These are phyloP conservation scores for Termitomyces sp. DNA, from an alignment of 768 basidiomycete species.

Conservation along the genomic window DNA sequence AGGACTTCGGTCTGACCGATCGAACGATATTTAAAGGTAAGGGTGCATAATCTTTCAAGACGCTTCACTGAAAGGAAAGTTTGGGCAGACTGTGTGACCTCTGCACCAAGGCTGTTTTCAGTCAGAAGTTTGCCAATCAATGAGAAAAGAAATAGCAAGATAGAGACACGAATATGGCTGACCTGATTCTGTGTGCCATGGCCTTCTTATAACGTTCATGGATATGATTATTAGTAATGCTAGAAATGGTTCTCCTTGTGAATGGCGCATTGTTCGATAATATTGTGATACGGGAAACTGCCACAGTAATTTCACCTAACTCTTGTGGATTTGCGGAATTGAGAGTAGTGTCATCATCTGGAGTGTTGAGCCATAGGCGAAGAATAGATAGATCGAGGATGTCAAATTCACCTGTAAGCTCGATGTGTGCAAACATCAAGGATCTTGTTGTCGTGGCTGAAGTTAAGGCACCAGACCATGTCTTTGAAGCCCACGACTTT, in stretches of 20 bases:
- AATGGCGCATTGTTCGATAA: background rate
- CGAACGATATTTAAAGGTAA: slow-evolving; percentile 14
- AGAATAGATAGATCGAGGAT: background rate
- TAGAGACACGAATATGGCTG: background rate
- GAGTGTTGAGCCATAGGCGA: background rate
- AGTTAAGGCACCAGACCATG: background rate
- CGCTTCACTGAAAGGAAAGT: background rate
- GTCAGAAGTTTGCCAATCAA: background rate
- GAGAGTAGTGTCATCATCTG: slow-evolving; percentile 7
- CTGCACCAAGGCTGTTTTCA: background rate
- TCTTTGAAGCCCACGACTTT: background rate
- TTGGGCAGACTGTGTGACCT: background rate
- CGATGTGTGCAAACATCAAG: slow-evolving; percentile 1
- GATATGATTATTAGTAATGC: background rate
- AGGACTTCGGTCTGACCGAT: slow-evolving; percentile 12
- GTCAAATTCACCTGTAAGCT: slow-evolving; percentile 5
- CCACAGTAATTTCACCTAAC: background rate
- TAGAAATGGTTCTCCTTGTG: background rate
- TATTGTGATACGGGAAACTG: background rate
- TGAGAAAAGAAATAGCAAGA: no score
- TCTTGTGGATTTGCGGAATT: background rate
- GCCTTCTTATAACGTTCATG: slow-evolving; percentile 9
- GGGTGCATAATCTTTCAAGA: background rate
- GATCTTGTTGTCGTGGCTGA: slow-evolving; percentile 1
- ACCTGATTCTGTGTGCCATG: slow-evolving; percentile 3